Evolutionary conservation across 495 filamentous ascomycete genomes (phyloP), one percentile per base, ranked within the genome.

Genomic region (Coniosporium apollinis): DNA sequence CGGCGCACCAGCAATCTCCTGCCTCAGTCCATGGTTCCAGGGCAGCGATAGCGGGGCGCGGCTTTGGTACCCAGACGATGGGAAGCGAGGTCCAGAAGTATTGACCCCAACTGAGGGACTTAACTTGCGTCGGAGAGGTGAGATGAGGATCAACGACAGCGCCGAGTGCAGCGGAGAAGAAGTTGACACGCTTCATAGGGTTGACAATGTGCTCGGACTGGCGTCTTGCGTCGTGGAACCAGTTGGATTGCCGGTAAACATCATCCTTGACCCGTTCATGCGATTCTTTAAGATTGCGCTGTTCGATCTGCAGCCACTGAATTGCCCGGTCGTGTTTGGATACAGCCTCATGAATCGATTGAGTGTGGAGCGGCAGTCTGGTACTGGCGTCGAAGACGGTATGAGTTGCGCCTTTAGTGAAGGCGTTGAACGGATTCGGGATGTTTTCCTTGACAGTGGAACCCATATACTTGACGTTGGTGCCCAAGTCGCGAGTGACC

Each of bases 1-100:
- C 67, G 24, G 63, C 61, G 53, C 77, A 79, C 70, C 71, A 82
- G 52, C 75, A 80, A 28, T 81, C 68, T 20, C 70, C 72, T 14
- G 69, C 61, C 20, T 81, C 70, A 2, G 60, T 51, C 69, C 76
- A 79, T 19, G 48, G 49, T 2, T 51, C 45, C 10, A 81, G 54
- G 0, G 74, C 77, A 2, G 41, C 42, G 38, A 61, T 25, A 9
- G n/a, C 17, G 9, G 30, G 30, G 30, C 15, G n/a, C n/a, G 30
- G 17, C 1, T n/a, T 8, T 16, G 10, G 18, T 8, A n/a, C n/a
- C 9, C n/a, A 24, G 9, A 35, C 19, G 33, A 13, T 35, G 10
- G 5, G 10, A 9, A 14, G 7, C 22, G 33, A 11, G 1, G 33
- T 25, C 7, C 22, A 20, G 19, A 9, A n/a, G 25, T 37, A 14